Evolutionary conservation across 1,139 yeast genomes (phyloP), one percentile per base, ranked within the genome.

Genomic region (Scheffersomyces illinoinensis): DNA sequence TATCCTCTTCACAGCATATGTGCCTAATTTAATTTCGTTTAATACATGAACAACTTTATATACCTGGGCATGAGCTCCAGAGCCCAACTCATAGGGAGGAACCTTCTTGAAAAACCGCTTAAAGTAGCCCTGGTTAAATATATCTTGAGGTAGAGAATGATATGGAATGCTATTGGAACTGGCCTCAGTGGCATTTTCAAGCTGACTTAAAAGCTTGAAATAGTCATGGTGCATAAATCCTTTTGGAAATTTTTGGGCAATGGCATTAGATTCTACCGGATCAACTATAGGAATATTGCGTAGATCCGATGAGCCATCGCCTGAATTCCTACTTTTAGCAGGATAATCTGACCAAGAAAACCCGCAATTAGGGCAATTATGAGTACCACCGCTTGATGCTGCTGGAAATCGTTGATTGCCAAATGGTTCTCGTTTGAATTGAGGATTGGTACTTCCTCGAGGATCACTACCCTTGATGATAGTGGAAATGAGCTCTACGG

Each of bases 11-110:
- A 92, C 78, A 0, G 97, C 97, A 78, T 90, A 93, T 0, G 85
- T 77, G 0, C 98, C 98, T 49, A 93, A 71, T 20, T 88, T 82
- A 26, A 88, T 82, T 8, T 88, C 88, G 63, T 90, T 89, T 46
- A 93, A 79, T 21, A 85, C 82, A 70, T 93, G 98, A 59, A 87
- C 90, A 8, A 93, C 98, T 67, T 91, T 85, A 68, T 85, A 89
- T 3, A 93, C 97, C 43, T 89, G 86, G 0, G 97, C 97, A 62
- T 91, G 85, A 8, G 96, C 90, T 0, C 97, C 98, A 50, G 89
- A 82, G 0, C 97, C 97, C 39, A 92, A 74, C 2, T 66, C 66
- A 53, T 61, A 75, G 0, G 82, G 81, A 1, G 77, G 75, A 0
- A 76, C 69, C 55, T 76, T 76, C 49, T 77, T 79, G 73, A 92